phyloP scores from a whole-genome alignment of 169 alveolate genomes.

The Eimeria acervulina region DNA sequence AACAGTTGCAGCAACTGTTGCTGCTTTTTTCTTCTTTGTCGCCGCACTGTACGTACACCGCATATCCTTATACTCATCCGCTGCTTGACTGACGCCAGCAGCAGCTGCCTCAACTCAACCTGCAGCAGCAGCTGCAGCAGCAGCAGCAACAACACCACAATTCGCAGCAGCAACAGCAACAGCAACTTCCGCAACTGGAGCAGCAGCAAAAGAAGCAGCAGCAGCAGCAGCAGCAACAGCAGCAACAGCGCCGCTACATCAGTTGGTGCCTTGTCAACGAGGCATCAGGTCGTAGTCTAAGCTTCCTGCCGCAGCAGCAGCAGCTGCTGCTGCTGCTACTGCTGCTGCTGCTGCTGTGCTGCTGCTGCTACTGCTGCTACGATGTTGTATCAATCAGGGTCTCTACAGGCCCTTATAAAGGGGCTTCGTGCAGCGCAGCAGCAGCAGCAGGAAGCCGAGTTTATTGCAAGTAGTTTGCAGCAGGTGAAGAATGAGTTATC shows the following conservation, averaged over 20 bases:
- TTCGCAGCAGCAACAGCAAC: no score
- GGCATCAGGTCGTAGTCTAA: no score
- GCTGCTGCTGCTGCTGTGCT: no score
- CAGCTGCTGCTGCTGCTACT: neutral
- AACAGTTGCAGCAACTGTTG: neutral
- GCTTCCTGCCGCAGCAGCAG: no score
- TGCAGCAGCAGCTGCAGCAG: slow-evolving; percentile 8
- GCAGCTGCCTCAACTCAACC: neutral
- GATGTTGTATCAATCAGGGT: slow-evolving; percentile 47
- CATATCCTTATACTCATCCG: neutral
- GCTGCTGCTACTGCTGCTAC: neutral
- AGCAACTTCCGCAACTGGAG: no score
- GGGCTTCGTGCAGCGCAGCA: no score
- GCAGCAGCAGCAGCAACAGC: slow-evolving; percentile 48
- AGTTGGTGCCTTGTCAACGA: no score
- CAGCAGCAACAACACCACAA: neutral
- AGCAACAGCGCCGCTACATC: no score
- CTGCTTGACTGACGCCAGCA: slow-evolving; percentile 16
- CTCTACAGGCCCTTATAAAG: slow-evolving; percentile 62
- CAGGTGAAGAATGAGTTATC: slow-evolving; percentile 69
- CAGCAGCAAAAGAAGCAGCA: no score
- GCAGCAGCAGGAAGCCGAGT: slow-evolving; percentile 60
- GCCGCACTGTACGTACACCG: neutral
- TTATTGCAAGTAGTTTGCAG: slow-evolving; percentile 37
- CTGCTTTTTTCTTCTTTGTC: neutral